These are phyloP conservation scores for Fusarium sp. DNA, from an alignment of 2,329 filamentous ascomycete species.

Conservation along the genomic window DNA sequence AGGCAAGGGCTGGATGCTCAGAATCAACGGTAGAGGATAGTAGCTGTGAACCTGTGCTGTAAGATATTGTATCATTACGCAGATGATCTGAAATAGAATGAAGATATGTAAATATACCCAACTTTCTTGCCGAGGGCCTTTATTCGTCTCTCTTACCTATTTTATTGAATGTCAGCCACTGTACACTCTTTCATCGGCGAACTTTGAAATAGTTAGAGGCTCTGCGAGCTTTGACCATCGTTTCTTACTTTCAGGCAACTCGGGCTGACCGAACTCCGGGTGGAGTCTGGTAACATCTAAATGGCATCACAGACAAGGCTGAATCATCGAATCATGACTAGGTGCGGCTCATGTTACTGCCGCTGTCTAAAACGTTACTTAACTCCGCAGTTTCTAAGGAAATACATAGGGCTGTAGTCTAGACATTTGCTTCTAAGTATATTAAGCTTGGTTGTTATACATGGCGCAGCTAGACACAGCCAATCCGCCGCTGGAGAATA, in stretches of 20 bases:
- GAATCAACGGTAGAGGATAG: conserved; percentile 22
- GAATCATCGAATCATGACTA: background rate
- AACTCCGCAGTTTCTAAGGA: background rate
- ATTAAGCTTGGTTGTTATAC: background rate
- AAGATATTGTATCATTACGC: conserved; percentile 32
- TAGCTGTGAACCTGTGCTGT: conserved; percentile 7
- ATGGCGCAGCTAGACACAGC: conserved; percentile 17
- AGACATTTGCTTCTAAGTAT: background rate
- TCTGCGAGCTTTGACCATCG: background rate
- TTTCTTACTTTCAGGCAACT: too few relatives aligned
- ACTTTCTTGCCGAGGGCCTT: background rate
- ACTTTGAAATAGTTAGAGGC: background rate
- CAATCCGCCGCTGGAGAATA: background rate
- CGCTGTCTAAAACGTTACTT: background rate
- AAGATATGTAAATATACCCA: conserved; percentile 33
- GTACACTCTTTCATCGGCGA: too few relatives aligned
- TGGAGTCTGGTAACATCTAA: too few relatives aligned
- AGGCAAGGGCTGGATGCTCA: conserved; percentile 58
- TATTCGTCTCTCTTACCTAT: background rate
- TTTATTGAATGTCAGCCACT: background rate
- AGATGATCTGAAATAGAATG: conserved; percentile 1
- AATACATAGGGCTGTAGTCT: background rate
- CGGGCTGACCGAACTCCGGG: too few relatives aligned
- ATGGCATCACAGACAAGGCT: conserved; percentile 4
- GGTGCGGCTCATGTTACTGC: background rate